phyloP scores from a whole-genome alignment of 805 yeast genomes.

The Saccharomycodes ludwigii region DNA sequence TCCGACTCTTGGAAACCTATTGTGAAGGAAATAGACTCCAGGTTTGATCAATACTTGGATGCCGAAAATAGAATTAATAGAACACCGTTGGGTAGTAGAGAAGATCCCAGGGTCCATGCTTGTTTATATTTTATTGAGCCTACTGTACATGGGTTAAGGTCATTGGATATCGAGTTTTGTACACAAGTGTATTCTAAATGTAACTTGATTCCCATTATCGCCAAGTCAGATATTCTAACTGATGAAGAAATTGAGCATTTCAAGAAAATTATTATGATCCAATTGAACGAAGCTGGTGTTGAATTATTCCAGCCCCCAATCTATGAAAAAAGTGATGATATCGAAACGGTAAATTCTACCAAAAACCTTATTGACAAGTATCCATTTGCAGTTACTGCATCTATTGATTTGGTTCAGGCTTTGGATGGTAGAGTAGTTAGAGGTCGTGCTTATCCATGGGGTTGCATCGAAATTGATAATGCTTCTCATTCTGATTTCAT shows the following conservation, averaged over 20 bases:
- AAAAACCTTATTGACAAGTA: conserved; percentile 54
- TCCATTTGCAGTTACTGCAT: conserved; percentile 94
- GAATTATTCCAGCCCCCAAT: conserved; percentile 64
- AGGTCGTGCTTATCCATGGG: conserved; percentile 96
- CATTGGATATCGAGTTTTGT: conserved; percentile 83
- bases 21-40: conserved; percentile 72
- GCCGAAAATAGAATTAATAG: conserved; percentile 77
- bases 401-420: conserved; percentile 56
- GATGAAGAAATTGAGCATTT: conserved; percentile 71
- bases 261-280: conserved; percentile 67
- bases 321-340: conserved; percentile 66
- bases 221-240: conserved; percentile 87
- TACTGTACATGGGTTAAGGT: conserved; percentile 84
- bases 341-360: conserved; percentile 59
- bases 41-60: conserved; percentile 84
- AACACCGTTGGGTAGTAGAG: conserved; percentile 33
- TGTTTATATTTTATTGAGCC: conserved; percentile 92
- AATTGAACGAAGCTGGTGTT: conserved; percentile 63
- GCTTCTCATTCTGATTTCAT: conserved; percentile 89
- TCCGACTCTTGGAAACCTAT: conserved; percentile 79
- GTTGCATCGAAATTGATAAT: conserved; percentile 88
- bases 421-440: conserved; percentile 71
- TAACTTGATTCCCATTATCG: conserved; percentile 86
- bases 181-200: conserved; percentile 80
- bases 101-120: conserved; percentile 86